These are phyloP conservation scores for Rhazya stricta DNA, from an alignment of 257 asterid species.

Conservation along the genomic window DNA sequence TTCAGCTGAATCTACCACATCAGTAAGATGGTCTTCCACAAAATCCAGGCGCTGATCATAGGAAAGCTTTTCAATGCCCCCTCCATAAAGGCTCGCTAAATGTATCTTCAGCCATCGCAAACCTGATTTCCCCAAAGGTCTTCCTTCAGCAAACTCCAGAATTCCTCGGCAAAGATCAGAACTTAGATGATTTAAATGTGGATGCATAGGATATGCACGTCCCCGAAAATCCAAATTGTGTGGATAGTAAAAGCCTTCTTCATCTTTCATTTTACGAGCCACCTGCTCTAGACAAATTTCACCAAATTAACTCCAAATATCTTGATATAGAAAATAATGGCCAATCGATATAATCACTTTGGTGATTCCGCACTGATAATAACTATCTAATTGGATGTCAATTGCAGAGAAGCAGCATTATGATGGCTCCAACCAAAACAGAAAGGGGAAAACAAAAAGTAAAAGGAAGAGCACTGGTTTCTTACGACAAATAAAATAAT, in stretches of 20 bases:
- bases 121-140: slow-evolving; percentile 80
- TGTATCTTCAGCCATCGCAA: slow-evolving; percentile 83
- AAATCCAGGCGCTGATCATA: slow-evolving; percentile 77
- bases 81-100: slow-evolving; percentile 87
- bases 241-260: slow-evolving; percentile 92
- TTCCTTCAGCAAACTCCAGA: slow-evolving; percentile 95
- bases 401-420: neutral
- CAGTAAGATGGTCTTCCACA: slow-evolving; percentile 67
- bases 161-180: slow-evolving; percentile 94
- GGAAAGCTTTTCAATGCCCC: slow-evolving; percentile 81
- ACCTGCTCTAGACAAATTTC: slow-evolving; percentile 50
- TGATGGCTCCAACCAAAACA: neutral
- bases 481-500: slow-evolving; percentile 8
- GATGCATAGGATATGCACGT: slow-evolving; percentile 99
- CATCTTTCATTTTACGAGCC: slow-evolving; percentile 89
- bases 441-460: neutral
- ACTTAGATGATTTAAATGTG: slow-evolving; percentile 88
- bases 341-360: neutral
- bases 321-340: neutral
- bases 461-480: neutral
- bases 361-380: neutral
- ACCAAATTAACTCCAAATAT: slow-evolving; percentile 17
- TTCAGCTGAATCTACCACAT: slow-evolving; percentile 84
- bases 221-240: slow-evolving; percentile 98
- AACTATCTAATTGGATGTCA: neutral